A percentile compares a stretch with the other conserved stretches of the same genome.
These are phyloP conservation scores for Mortierella hygrophila DNA, from an alignment of 192 early-diverging fungal species.

Conservation along the genomic window DNA sequence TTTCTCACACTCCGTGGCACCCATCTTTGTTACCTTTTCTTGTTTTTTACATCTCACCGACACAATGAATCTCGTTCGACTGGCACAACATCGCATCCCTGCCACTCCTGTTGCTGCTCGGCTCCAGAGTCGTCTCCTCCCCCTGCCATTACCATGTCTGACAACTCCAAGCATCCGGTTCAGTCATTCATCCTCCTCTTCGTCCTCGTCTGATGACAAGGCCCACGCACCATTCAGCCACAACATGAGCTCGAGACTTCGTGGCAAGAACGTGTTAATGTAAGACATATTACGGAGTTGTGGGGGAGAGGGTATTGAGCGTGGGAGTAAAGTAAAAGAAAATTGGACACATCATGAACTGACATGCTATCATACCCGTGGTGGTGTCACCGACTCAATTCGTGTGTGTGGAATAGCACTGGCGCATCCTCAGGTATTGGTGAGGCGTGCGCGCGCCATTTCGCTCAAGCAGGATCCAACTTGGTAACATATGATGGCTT, in stretches of 20 bases:
- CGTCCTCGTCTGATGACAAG: not conserved
- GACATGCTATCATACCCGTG: too few relatives aligned
- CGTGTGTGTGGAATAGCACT: constrained; percentile 56
- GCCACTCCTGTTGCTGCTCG: not conserved
- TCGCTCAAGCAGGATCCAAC: constrained; percentile 70
- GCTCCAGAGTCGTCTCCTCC: not conserved
- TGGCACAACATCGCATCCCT: not conserved
- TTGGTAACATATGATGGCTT: constrained; percentile 51
- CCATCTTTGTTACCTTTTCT: too few relatives aligned
- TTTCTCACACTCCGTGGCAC: too few relatives aligned
- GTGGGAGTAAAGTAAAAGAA: not conserved
- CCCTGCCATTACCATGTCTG: not conserved
- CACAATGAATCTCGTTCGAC: not conserved
- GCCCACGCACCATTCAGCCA: constrained; percentile 6
- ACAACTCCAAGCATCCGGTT: constrained; percentile 7
- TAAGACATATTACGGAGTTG: not conserved
- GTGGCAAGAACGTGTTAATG: constrained; percentile 54
- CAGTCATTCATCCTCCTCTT: not conserved
- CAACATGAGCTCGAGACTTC: constrained; percentile 35
- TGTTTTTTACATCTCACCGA: not conserved
- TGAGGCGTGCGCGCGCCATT: constrained; percentile 75
- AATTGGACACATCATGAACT: not conserved
- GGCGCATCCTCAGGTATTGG: constrained; percentile 82
- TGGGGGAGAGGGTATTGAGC: not conserved
- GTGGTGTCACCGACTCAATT: too few relatives aligned